phyloP scores from a whole-genome alignment of 2,329 filamentous ascomycete genomes.

The Sphaerostilbella broomeana region DNA sequence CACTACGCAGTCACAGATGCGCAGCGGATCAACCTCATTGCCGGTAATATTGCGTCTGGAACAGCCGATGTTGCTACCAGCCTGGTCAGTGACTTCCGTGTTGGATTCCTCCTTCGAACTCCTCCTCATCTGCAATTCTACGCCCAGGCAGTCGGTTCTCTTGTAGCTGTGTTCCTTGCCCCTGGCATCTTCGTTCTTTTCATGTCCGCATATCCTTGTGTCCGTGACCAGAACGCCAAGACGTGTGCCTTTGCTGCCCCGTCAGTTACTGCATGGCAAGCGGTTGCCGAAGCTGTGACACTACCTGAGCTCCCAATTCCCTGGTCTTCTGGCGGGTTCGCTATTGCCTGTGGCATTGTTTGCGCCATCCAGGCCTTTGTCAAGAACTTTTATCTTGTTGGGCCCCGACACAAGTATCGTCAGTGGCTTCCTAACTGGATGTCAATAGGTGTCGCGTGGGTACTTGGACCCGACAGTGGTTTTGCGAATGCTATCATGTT shows the following conservation, averaged over 20 bases:
- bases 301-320: slow-evolving; percentile 51
- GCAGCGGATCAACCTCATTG: slow-evolving; percentile 59
- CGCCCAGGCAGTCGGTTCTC: slow-evolving; percentile 55
- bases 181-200: slow-evolving; percentile 63
- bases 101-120: slow-evolving; percentile 60
- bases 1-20: slow-evolving; percentile 43
- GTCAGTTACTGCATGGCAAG: slow-evolving; percentile 59
- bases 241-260: slow-evolving; percentile 55
- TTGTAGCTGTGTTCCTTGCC: slow-evolving; percentile 60
- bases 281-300: slow-evolving; percentile 56
- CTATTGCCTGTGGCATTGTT: slow-evolving; percentile 47
- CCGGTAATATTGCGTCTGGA: slow-evolving; percentile 50
- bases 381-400: slow-evolving; percentile 48
- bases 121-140: slow-evolving; percentile 60
- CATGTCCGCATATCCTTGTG: slow-evolving; percentile 61
- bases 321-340: slow-evolving; percentile 47
- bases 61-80: slow-evolving; percentile 48
- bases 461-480: slow-evolving; percentile 45
- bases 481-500: slow-evolving; percentile 51
- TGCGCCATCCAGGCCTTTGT: slow-evolving; percentile 45
- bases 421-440: slow-evolving; percentile 58
- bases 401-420: slow-evolving; percentile 46
- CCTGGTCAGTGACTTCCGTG: slow-evolving; percentile 58
- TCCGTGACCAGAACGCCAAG: slow-evolving; percentile 39
- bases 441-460: slow-evolving; percentile 53